Evolutionary conservation across 2,329 filamentous ascomycete genomes (phyloP).

Genomic region (Didymosphaeria variabile): DNA sequence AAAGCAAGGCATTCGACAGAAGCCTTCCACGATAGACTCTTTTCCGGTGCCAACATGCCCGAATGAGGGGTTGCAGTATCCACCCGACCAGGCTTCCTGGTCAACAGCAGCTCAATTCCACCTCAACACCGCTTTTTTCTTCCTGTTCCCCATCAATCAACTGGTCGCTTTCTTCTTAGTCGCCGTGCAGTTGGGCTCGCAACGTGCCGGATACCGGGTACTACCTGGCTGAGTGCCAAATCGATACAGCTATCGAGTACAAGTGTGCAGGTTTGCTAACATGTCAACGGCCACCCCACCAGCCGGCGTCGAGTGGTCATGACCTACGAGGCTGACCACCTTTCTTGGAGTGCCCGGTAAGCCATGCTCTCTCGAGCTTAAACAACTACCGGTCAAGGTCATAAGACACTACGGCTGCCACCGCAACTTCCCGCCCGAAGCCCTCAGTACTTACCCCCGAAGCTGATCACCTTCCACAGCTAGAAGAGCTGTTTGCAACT

Average conservation of each 20-base stretch:
- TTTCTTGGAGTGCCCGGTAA: slow-evolving; percentile 35
- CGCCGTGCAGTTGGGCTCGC: neutral
- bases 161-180: slow-evolving; percentile 20
- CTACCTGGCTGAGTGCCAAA: slow-evolving; percentile 16
- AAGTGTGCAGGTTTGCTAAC: slow-evolving; percentile 4
- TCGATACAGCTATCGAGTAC: slow-evolving; percentile 13
- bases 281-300: slow-evolving; percentile 19
- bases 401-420: slow-evolving; percentile 34
- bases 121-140: slow-evolving; percentile 35
- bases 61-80: slow-evolving; percentile 20
- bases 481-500: slow-evolving; percentile 16
- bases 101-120: slow-evolving; percentile 25
- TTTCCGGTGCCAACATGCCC: slow-evolving; percentile 25
- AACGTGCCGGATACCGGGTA: slow-evolving; percentile 15
- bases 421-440: slow-evolving; percentile 13
- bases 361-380: slow-evolving; percentile 34
- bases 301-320: slow-evolving; percentile 36
- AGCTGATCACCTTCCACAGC: slow-evolving; percentile 7
- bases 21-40: slow-evolving; percentile 19
- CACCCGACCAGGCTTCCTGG: slow-evolving; percentile 24
- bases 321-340: slow-evolving; percentile 41
- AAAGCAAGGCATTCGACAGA: slow-evolving; percentile 36
- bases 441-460: slow-evolving; percentile 4
- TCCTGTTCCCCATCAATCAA: slow-evolving; percentile 16
- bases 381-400: slow-evolving; percentile 32